Percentiles rank a stretch among this genome's conserved stretches.
Evolutionary conservation across 1,139 yeast genomes (phyloP).

Genomic region (Kodamaea sp.): DNA sequence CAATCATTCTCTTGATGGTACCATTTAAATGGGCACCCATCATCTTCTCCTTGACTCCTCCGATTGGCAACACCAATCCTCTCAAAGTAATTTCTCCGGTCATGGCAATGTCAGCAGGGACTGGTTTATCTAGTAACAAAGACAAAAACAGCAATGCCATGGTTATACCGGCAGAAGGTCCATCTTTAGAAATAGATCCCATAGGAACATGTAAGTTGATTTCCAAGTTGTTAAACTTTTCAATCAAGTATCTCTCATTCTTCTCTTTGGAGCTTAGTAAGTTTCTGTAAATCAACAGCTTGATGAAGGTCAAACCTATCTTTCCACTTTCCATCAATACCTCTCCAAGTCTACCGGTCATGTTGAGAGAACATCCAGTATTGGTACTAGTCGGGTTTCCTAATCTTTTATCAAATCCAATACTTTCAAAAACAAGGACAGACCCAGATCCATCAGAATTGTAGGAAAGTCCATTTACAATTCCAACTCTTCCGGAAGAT

Average conservation of each 20-base stretch:
- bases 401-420: conserved; percentile 46
- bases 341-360: conserved; percentile 84
- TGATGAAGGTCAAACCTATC: conserved; percentile 75
- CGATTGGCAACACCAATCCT: conserved; percentile 85
- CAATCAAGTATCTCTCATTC: conserved; percentile 32
- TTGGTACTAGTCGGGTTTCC: conserved; percentile 31
- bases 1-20: conserved; percentile 57
- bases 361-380: conserved; percentile 46
- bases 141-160: conserved; percentile 83
- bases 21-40: conserved; percentile 82
- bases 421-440: conserved; percentile 76
- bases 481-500: conserved; percentile 44
- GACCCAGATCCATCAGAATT: conserved; percentile 90
- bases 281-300: conserved; percentile 50
- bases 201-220: conserved; percentile 87
- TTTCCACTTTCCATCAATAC: conserved; percentile 82
- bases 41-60: conserved; percentile 84
- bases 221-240: conserved; percentile 54
- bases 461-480: conserved; percentile 89
- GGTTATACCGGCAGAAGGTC: conserved; percentile 92
- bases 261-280: conserved; percentile 28
- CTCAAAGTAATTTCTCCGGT: conserved; percentile 90
- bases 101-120: conserved; percentile 77
- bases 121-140: conserved; percentile 64
- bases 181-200: conserved; percentile 88